These are phyloP conservation scores for Sarcodon sp. DNA, from an alignment of 768 basidiomycete species.

Conservation along the genomic window DNA sequence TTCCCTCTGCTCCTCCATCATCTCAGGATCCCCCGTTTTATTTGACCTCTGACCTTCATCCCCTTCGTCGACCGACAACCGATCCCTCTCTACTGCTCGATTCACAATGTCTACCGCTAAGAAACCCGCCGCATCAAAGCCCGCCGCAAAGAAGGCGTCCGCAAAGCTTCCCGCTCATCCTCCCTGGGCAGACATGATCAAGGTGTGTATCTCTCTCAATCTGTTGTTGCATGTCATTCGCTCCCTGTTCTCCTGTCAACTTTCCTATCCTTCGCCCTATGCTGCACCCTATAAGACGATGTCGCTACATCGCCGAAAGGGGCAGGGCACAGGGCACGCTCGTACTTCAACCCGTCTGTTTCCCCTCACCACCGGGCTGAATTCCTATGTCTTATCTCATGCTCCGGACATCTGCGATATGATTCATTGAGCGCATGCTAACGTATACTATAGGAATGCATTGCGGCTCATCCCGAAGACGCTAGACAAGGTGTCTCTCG, in stretches of 20 bases:
- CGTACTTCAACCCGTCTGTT: slow-evolving; percentile 10
- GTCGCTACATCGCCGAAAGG: slow-evolving; percentile 17
- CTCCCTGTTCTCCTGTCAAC: too few relatives aligned
- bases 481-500: slow-evolving; percentile 79
- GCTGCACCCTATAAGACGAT: too few relatives aligned
- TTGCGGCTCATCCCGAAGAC: slow-evolving; percentile 59
- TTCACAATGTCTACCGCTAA: slow-evolving; percentile 23
- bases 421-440: slow-evolving; percentile 1
- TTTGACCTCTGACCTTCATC: too few relatives aligned
- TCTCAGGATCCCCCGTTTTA: slow-evolving; percentile 24
- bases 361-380: slow-evolving; percentile 2
- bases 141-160: slow-evolving; percentile 29
- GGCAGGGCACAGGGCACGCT: slow-evolving; percentile 27
- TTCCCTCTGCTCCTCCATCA: slow-evolving; percentile 23
- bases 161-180: slow-evolving; percentile 34
- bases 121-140: slow-evolving; percentile 33
- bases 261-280: too few relatives aligned
- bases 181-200: slow-evolving; percentile 70
- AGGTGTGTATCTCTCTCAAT: slow-evolving; percentile 29
- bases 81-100: slow-evolving; percentile 18
- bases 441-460: slow-evolving; percentile 55
- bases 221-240: slow-evolving; percentile 2
- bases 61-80: slow-evolving; percentile 5
- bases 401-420: slow-evolving; percentile 3
- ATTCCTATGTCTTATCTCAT: slow-evolving; percentile 8